These are phyloP conservation scores for Leccinum truebloodii DNA, from an alignment of 768 basidiomycete genomes.

Conservation along the genomic window DNA sequence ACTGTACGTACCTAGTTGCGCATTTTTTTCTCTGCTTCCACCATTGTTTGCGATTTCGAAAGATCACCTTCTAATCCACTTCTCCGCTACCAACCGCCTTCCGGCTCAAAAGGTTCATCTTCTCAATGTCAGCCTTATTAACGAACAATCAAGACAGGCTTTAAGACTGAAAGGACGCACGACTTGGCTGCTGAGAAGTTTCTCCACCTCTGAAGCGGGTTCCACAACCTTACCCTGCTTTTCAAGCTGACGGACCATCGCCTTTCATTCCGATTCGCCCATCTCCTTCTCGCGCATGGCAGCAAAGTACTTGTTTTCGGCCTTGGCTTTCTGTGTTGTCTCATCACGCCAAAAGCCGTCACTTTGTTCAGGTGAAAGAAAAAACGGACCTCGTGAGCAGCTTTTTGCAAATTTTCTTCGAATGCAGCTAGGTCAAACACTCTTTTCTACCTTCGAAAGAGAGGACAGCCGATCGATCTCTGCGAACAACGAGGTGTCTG, in stretches of 20 bases:
- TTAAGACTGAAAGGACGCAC: slow-evolving; percentile 41
- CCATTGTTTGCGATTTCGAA: slow-evolving; percentile 34
- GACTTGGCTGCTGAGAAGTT: slow-evolving; percentile 55
- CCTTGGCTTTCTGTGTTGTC: slow-evolving; percentile 79
- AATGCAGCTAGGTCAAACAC: slow-evolving; percentile 74
- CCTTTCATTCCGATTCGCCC: slow-evolving; percentile 73
- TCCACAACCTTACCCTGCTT: slow-evolving; percentile 68
- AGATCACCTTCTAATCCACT: slow-evolving; percentile 33
- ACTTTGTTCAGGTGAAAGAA: not conserved
- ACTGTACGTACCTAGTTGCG: slow-evolving; percentile 40
- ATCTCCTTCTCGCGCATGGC: slow-evolving; percentile 90
- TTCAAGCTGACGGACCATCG: slow-evolving; percentile 53
- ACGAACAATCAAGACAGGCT: not conserved
- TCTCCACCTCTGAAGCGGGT: slow-evolving; percentile 61
- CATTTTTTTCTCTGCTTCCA: slow-evolving; percentile 43
- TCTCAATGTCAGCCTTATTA: slow-evolving; percentile 44
- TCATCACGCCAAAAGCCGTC: not conserved
- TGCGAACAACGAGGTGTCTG: slow-evolving; percentile 73
- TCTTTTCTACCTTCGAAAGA: slow-evolving; percentile 87
- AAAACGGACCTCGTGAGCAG: slow-evolving; percentile 63
- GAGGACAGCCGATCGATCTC: slow-evolving; percentile 86
- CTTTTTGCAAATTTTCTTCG: slow-evolving; percentile 72
- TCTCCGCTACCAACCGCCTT: slow-evolving; percentile 32
- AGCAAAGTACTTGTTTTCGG: slow-evolving; percentile 92
- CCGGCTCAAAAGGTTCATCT: slow-evolving; percentile 40